These are phyloP conservation scores for Epichloe sibirici DNA, from an alignment of 2,329 filamentous ascomycete genomes.

Conservation along the genomic window DNA sequence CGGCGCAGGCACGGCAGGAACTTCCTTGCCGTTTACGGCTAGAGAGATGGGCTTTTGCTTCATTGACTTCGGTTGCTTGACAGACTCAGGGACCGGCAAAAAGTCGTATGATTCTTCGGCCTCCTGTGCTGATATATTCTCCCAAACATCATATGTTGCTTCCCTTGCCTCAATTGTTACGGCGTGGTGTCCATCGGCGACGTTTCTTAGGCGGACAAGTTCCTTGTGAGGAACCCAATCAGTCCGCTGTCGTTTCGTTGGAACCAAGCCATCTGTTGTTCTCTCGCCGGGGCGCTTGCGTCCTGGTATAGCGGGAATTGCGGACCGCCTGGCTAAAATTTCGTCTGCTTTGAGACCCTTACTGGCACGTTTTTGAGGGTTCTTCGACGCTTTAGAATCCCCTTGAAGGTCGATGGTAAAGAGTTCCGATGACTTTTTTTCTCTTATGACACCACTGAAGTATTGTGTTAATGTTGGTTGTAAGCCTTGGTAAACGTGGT, in stretches of 20 bases:
- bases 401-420: conserved; percentile 74
- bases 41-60: conserved; percentile 69
- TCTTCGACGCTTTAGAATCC: conserved; percentile 51
- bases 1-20: conserved; percentile 70
- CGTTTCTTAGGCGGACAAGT: conserved; percentile 60
- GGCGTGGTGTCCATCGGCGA: conserved; percentile 63
- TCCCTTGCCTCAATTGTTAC: conserved; percentile 42
- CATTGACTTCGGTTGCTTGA: conserved; percentile 63
- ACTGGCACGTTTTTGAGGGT: conserved; percentile 50
- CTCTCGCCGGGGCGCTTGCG: conserved; percentile 64
- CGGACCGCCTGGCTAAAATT: conserved; percentile 76
- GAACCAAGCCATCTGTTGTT: conserved; percentile 60
- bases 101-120: conserved; percentile 39
- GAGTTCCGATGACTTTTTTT: conserved; percentile 71
- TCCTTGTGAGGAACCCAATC: conserved; percentile 80
- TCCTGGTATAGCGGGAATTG: conserved; percentile 63
- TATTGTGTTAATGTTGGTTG: background rate
- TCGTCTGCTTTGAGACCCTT: conserved; percentile 84
- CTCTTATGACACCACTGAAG: conserved; percentile 66
- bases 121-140: conserved; percentile 25
- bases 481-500: background rate
- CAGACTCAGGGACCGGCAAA: conserved; percentile 50
- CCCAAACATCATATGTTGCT: conserved; percentile 72
- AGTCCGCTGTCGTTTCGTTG: conserved; percentile 62
- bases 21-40: conserved; percentile 64